Conservation (phyloP, 306 rosid genomes). For the Dicorynia guianensis region DNA sequence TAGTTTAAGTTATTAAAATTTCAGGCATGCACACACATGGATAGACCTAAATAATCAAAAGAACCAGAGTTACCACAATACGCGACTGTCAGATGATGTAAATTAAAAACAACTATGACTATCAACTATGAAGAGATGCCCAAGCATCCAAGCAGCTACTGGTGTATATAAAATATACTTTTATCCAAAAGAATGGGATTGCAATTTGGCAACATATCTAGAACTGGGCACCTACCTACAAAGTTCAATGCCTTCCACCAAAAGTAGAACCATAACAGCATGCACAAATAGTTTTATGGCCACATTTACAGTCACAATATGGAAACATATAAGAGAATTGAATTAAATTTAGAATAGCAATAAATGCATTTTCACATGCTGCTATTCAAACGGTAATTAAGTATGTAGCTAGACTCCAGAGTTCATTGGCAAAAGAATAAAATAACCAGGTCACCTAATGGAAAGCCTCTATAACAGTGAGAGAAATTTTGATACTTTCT, state of each 20-base stretch:
- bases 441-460: too few relatives aligned
- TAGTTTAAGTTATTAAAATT: conserved; percentile 54
- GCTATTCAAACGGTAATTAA: background rate
- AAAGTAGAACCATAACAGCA: background rate
- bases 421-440: background rate
- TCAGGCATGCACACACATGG: conserved; percentile 55
- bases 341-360: background rate
- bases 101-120: background rate
- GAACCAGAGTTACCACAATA: conserved; percentile 48
- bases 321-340: background rate
- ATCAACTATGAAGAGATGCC: background rate
- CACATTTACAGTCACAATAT: background rate
- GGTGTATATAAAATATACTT: background rate
- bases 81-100: conserved; percentile 20
- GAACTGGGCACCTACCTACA: background rate
- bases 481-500: background rate
- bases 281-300: background rate
- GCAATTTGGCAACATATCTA: background rate
- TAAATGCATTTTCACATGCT: background rate
- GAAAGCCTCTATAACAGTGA: background rate
- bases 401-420: background rate
- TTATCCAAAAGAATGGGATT: background rate
- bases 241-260: background rate
- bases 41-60: conserved; percentile 52
- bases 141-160: background rate